A percentile compares a stretch with the other conserved stretches of the same genome.
Conservation (phyloP, 805 yeast species). For the Yamadazyma sp. region DNA sequence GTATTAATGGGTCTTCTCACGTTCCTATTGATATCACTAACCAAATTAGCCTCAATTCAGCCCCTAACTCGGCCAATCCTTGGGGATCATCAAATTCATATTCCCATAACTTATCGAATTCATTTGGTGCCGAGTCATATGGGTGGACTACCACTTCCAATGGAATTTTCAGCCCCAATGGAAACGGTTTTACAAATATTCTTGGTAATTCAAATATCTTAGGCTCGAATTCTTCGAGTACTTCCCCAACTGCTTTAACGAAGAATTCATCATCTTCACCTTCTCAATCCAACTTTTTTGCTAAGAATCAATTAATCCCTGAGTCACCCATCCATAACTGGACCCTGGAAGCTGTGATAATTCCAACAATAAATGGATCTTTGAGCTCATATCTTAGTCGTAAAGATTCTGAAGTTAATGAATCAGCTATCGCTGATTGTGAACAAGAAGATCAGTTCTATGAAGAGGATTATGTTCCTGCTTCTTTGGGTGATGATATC, state of each 20-base stretch:
- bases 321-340: slow-evolving; percentile 9
- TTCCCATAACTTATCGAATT: slow-evolving; percentile 3
- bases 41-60: not conserved
- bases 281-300: slow-evolving; percentile 12
- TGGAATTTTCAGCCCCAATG: slow-evolving; percentile 12
- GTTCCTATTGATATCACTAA: slow-evolving; percentile 2
- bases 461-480: slow-evolving; percentile 81
- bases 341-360: slow-evolving; percentile 4
- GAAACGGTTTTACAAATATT: not conserved
- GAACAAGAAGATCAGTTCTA: slow-evolving; percentile 33
- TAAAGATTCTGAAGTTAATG: slow-evolving; percentile 5
- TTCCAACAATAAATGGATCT: slow-evolving; percentile 14
- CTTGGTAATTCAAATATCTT: not conserved
- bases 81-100: slow-evolving; percentile 1
- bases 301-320: slow-evolving; percentile 8
- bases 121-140: not conserved
- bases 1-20: not conserved
- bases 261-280: slow-evolving; percentile 10
- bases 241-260: slow-evolving; percentile 13
- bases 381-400: slow-evolving; percentile 16
- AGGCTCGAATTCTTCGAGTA: slow-evolving; percentile 15
- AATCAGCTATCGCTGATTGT: slow-evolving; percentile 24
- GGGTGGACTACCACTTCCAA: slow-evolving; percentile 4
- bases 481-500: slow-evolving; percentile 68
- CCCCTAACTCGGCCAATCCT: not conserved